A percentile compares a stretch with the other conserved stretches of the same genome.
phyloP scores from a whole-genome alignment of 805 yeast genomes.

The Spathaspora arborariae region DNA sequence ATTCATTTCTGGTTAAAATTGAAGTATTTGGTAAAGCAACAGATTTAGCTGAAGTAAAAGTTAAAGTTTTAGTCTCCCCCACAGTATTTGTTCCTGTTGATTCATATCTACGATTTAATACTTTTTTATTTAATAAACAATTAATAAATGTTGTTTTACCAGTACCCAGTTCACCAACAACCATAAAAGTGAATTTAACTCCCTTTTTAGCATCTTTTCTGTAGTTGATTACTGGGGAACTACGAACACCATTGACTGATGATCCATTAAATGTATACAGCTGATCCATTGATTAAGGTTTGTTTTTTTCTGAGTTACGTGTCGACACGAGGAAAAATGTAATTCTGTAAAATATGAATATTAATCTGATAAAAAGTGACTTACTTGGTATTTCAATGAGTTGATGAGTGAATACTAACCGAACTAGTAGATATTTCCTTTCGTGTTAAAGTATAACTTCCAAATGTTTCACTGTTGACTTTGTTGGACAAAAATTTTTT shows the following conservation, averaged over 20 bases:
- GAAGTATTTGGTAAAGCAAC: constrained; percentile 53
- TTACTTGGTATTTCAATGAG: too few relatives aligned
- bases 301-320: background rate
- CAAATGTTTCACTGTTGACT: too few relatives aligned
- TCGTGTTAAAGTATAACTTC: too few relatives aligned
- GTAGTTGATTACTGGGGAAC: constrained; percentile 46
- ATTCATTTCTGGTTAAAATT: constrained; percentile 50
- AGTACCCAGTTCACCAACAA: constrained; percentile 70
- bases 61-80: constrained; percentile 45
- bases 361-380: too few relatives aligned
- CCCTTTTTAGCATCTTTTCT: constrained; percentile 71
- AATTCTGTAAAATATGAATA: too few relatives aligned
- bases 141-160: constrained; percentile 78
- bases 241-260: constrained; percentile 6
- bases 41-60: constrained; percentile 55
- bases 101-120: constrained; percentile 58
- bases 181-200: constrained; percentile 67
- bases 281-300: constrained; percentile 15
- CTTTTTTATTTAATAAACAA: constrained; percentile 57
- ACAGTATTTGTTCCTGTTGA: constrained; percentile 11
- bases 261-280: constrained; percentile 10
- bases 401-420: too few relatives aligned
- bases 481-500: background rate
- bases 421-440: too few relatives aligned
- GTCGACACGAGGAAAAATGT: background rate